These are phyloP conservation scores for Narthecium ossifragum DNA, from an alignment of 106 monocot species.

Conservation along the genomic window DNA sequence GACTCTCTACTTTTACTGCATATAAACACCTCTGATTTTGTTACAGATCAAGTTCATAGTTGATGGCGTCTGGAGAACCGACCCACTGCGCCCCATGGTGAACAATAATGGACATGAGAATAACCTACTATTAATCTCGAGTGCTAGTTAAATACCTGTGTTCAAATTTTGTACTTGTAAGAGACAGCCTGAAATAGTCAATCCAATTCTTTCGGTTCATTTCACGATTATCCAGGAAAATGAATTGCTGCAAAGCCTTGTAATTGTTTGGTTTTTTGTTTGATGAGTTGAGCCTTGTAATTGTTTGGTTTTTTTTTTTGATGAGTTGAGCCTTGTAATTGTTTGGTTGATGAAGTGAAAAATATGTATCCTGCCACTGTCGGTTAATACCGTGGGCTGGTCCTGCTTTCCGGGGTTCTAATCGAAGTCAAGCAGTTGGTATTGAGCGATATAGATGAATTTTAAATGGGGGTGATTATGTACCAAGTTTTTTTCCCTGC, in stretches of 20 bases:
- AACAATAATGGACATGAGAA: slow-evolving; percentile 58
- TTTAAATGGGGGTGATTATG: too few relatives aligned
- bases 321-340: neutral
- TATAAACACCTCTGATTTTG: neutral
- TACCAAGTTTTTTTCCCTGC: too few relatives aligned
- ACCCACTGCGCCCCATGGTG: slow-evolving; percentile 61
- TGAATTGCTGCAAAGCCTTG: too few relatives aligned
- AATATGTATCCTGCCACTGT: too few relatives aligned
- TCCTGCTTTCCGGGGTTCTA: too few relatives aligned
- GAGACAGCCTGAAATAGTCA: too few relatives aligned
- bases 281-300: neutral
- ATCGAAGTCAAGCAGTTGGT: too few relatives aligned
- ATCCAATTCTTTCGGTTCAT: slow-evolving; percentile 7
- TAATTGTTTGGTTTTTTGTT: neutral
- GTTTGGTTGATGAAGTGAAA: too few relatives aligned
- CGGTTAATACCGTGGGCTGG: too few relatives aligned
- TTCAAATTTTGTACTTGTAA: neutral
- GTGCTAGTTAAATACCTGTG: neutral
- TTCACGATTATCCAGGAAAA: too few relatives aligned
- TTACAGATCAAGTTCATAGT: slow-evolving; percentile 91
- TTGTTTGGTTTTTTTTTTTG: neutral
- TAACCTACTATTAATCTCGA: slow-evolving; percentile 55
- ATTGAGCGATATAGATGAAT: too few relatives aligned
- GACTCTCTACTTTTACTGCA: neutral
- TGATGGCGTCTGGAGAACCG: slow-evolving; percentile 80